phyloP scores from a whole-genome alignment of 1,139 yeast species.

The Blastobotrys niveus region DNA sequence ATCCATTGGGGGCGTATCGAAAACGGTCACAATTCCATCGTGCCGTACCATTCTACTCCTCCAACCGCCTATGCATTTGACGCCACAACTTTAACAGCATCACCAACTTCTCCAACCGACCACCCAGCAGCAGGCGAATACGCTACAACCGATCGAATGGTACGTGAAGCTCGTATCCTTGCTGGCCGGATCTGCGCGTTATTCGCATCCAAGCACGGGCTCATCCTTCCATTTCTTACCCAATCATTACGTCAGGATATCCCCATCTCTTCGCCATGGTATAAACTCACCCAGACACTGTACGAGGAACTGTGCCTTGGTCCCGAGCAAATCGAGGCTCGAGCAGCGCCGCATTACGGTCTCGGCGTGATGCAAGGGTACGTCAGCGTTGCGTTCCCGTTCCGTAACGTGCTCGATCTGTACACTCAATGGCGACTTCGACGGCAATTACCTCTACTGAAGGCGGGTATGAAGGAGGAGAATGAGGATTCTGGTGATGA shows the following conservation, averaged over 20 bases:
- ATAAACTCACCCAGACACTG: too few relatives aligned
- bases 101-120: background rate
- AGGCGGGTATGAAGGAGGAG: too few relatives aligned
- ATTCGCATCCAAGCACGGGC: background rate
- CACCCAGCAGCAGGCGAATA: background rate
- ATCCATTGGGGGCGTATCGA: constrained; percentile 16
- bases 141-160: constrained; percentile 6
- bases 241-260: background rate
- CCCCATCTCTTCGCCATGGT: background rate
- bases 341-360: constrained; percentile 8
- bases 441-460: background rate
- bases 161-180: constrained; percentile 18
- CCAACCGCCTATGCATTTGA: constrained; percentile 1
- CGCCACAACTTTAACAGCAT: background rate
- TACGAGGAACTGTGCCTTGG: constrained; percentile 1
- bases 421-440: constrained; percentile 22
- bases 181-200: constrained; percentile 9
- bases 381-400: constrained; percentile 25
- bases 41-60: background rate
- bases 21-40: background rate
- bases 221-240: constrained; percentile 3
- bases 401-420: constrained; percentile 21
- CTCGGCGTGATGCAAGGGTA: constrained; percentile 10
- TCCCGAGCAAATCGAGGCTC: constrained; percentile 1
- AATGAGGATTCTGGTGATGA: background rate